phyloP scores from a whole-genome alignment of 2,329 filamentous ascomycete genomes.

The Colletotrichum navitas region DNA sequence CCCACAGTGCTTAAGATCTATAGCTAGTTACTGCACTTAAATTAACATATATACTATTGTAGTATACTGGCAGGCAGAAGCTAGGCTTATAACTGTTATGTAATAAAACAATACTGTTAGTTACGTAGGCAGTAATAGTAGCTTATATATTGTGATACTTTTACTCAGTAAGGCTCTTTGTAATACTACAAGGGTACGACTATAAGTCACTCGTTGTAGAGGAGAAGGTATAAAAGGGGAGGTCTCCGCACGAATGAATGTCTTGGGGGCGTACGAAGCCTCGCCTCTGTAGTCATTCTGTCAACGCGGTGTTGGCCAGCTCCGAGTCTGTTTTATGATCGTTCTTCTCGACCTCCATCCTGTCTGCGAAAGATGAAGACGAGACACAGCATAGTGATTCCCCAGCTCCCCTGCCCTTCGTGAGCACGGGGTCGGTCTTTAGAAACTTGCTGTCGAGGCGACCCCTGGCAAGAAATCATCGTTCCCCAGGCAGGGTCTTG shows the following conservation, averaged over 20 bases:
- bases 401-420: not conserved
- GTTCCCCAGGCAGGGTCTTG: too few relatives aligned
- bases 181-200: not conserved
- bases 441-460: not conserved
- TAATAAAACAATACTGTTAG: too few relatives aligned
- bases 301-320: not conserved
- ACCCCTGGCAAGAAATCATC: not conserved
- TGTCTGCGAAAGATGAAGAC: not conserved
- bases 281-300: not conserved
- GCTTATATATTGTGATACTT: too few relatives aligned
- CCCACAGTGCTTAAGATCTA: too few relatives aligned
- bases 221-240: not conserved
- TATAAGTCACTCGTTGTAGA: not conserved
- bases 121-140: too few relatives aligned
- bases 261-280: not conserved
- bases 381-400: not conserved
- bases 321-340: not conserved
- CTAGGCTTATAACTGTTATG: too few relatives aligned
- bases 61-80: too few relatives aligned
- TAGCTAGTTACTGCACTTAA: too few relatives aligned
- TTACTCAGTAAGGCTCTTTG: not conserved
- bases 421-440: not conserved
- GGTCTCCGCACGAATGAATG: not conserved
- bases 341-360: not conserved
- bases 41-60: too few relatives aligned